Percentiles rank a stretch among this genome's conserved stretches.
Conservation (phyloP, 2,329 filamentous ascomycete genomes). For the Calonectria montana region DNA sequence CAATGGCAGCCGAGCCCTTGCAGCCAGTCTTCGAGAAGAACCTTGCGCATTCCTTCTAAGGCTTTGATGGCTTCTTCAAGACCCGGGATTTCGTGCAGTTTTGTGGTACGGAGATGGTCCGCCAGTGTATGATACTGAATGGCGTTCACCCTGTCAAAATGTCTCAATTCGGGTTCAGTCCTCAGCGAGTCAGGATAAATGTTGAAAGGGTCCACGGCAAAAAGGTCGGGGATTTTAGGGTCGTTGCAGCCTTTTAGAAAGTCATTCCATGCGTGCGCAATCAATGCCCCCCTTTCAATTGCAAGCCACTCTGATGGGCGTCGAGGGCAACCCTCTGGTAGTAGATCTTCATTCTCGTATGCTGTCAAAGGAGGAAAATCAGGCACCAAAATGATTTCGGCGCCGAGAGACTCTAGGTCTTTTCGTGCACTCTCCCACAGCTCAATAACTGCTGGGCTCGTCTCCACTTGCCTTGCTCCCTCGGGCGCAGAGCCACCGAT, state of each 20-base stretch:
- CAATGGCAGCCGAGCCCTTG: constrained; percentile 53
- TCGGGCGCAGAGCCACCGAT: constrained; percentile 49
- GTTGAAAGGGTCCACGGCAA: constrained; percentile 50
- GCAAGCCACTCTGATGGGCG: constrained; percentile 55
- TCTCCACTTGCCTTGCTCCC: background rate
- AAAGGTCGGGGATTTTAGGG: constrained; percentile 41
- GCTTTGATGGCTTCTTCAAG: constrained; percentile 53
- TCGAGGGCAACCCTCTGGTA: constrained; percentile 43
- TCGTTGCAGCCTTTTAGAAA: constrained; percentile 19
- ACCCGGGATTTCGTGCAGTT: constrained; percentile 55
- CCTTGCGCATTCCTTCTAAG: constrained; percentile 42
- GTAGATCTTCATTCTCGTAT: constrained; percentile 56
- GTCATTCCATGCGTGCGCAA: constrained; percentile 34
- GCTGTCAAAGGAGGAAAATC: constrained; percentile 59
- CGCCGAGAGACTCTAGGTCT: constrained; percentile 54
- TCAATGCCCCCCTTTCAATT: constrained; percentile 23
- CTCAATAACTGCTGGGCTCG: constrained; percentile 23
- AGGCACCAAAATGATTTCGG: constrained; percentile 31
- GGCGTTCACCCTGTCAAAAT: constrained; percentile 12
- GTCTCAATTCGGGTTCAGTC: constrained; percentile 16
- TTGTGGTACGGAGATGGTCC: constrained; percentile 4
- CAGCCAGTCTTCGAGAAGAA: constrained; percentile 64
- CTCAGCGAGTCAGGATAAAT: constrained; percentile 40
- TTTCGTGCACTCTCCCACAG: constrained; percentile 46
- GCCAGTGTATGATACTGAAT: constrained; percentile 21